These are phyloP conservation scores for Pisolithus thermaeus DNA, from an alignment of 1,284 basidiomycete species.

Conservation along the genomic window DNA sequence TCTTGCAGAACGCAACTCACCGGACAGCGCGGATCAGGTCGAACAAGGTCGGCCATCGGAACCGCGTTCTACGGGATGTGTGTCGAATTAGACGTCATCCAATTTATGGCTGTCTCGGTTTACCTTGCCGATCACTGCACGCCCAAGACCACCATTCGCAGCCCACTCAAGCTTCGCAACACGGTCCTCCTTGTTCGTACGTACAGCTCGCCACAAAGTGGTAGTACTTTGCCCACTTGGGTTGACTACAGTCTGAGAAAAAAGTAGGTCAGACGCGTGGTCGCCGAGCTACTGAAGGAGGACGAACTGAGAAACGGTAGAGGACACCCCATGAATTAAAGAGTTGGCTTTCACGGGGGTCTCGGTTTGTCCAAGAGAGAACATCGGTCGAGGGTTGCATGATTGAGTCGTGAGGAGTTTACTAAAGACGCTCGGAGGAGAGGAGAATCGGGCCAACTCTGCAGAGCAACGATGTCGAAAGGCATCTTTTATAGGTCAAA, in stretches of 20 bases:
- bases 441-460: conserved; percentile 23
- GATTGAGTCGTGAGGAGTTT: conserved; percentile 13
- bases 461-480: conserved; percentile 9
- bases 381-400: conserved; percentile 59
- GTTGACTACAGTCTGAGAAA: conserved; percentile 52
- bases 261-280: conserved; percentile 14
- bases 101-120: conserved; percentile 9
- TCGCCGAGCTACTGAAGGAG: conserved; percentile 9
- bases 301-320: conserved; percentile 70
- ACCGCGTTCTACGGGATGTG: conserved; percentile 50
- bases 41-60: conserved; percentile 75
- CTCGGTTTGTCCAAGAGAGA: conserved; percentile 79
- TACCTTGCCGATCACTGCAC: conserved; percentile 78
- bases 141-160: conserved; percentile 69
- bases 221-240: conserved; percentile 63
- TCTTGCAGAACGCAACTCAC: conserved; percentile 35
- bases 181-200: conserved; percentile 75
- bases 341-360: conserved; percentile 73
- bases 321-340: conserved; percentile 75
- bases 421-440: conserved; percentile 22
- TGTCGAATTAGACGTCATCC: conserved; percentile 17
- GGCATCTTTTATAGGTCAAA: conserved; percentile 40
- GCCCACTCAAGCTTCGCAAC: conserved; percentile 84
- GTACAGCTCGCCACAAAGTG: conserved; percentile 69
- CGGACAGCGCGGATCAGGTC: conserved; percentile 51